Evolutionary conservation across 768 basidiomycete species (phyloP).

Genomic region (Collybia nuda): DNA sequence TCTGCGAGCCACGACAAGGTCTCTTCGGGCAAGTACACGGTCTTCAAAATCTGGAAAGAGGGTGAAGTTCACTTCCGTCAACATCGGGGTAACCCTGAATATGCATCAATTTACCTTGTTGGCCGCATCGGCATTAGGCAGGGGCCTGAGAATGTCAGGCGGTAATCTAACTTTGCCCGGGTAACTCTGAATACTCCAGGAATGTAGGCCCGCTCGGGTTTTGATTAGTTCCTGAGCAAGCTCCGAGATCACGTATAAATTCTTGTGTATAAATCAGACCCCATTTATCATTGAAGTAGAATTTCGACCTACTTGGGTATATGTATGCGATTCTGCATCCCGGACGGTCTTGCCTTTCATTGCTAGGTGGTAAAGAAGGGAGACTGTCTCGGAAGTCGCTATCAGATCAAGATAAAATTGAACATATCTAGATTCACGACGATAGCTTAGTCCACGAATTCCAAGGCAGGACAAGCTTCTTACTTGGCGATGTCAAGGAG

Average conservation of each 20-base stretch:
- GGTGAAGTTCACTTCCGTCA: not conserved
- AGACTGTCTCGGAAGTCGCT: slow-evolving; percentile 76
- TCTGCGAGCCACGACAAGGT: slow-evolving; percentile 58
- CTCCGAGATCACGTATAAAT: slow-evolving; percentile 85
- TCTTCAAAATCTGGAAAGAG: slow-evolving; percentile 57
- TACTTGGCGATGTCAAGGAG: slow-evolving; percentile 82
- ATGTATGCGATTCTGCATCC: slow-evolving; percentile 66
- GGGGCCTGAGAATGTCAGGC: slow-evolving; percentile 72
- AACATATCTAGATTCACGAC: slow-evolving; percentile 62
- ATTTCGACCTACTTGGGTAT: slow-evolving; percentile 62
- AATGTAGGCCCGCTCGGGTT: slow-evolving; percentile 56
- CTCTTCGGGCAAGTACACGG: slow-evolving; percentile 64
- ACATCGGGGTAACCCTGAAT: not conserved
- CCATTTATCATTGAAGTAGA: no score
- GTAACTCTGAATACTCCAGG: slow-evolving; percentile 78
- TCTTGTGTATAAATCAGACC: slow-evolving; percentile 40
- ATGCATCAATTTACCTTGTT: slow-evolving; percentile 46
- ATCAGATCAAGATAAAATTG: slow-evolving; percentile 84
- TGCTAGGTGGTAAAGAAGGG: slow-evolving; percentile 81
- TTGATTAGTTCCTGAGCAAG: slow-evolving; percentile 88
- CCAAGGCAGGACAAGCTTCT: slow-evolving; percentile 17
- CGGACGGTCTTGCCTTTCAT: slow-evolving; percentile 84
- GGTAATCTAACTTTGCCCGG: slow-evolving; percentile 83
- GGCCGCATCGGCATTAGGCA: slow-evolving; percentile 65
- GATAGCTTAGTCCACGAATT: slow-evolving; percentile 1